Evolutionary conservation across 768 basidiomycete genomes (phyloP).

Genomic region (Amanita pseudoporphyria): DNA sequence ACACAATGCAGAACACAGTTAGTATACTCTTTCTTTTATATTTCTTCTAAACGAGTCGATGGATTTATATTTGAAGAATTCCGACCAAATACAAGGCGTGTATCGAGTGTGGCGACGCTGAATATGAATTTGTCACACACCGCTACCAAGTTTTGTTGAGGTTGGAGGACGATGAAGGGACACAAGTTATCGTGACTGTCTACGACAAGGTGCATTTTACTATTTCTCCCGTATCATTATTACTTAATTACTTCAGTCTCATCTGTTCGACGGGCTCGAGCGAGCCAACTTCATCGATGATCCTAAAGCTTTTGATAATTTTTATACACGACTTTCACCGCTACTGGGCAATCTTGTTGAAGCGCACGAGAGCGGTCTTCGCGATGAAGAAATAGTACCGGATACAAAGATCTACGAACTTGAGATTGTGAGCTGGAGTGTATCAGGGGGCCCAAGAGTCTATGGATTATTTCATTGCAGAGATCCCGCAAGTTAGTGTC

Average conservation of each 20-base stretch:
- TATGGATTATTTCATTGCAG: constrained; percentile 1
- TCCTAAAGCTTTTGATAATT: constrained; percentile 21
- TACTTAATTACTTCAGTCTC: constrained; percentile 22
- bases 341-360: constrained; percentile 38
- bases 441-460: background rate
- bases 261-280: constrained; percentile 33
- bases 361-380: constrained; percentile 22
- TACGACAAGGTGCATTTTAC: constrained; percentile 30
- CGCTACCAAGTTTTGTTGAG: constrained; percentile 40
- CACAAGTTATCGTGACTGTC: constrained; percentile 35
- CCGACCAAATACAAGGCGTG: constrained; percentile 34
- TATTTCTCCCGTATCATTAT: background rate
- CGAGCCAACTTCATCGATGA: constrained; percentile 36
- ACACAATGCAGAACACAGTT: constrained; percentile 43
- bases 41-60: background rate
- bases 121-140: constrained; percentile 37
- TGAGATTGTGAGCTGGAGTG: constrained; percentile 4
- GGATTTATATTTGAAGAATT: constrained; percentile 26
- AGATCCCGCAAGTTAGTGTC: background rate
- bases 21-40: constrained; percentile 10
- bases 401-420: background rate
- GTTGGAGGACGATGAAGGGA: constrained; percentile 39
- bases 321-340: constrained; percentile 32
- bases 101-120: constrained; percentile 41
- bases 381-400: constrained; percentile 1